Evolutionary conservation across 495 filamentous ascomycete species (phyloP), one percentile per base, ranked within the genome.

Genomic region (Pyrenula massariospora): DNA sequence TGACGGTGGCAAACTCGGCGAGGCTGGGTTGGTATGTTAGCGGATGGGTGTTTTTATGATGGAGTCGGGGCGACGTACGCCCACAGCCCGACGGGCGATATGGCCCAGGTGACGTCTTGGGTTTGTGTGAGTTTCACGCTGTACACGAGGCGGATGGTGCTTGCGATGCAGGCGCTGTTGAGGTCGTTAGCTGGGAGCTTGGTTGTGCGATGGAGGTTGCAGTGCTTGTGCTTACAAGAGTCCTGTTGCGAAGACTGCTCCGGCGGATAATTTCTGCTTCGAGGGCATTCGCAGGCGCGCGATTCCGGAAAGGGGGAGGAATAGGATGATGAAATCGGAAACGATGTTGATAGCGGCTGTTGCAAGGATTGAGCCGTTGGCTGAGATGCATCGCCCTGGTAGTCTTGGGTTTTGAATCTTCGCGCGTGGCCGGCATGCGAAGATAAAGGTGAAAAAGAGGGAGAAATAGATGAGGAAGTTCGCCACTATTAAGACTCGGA

Each of bases 261-360:
- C 59, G 10, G 48, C 50, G 20, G 22, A 50, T 12, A 64, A 64
- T 59, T 62, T 48, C 12, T 54, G 62, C 25, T 48, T 24, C 22
- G 21, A 19, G 10, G 60, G 54, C 54, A 64, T 62, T 21, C 59
- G 56, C 52, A 64, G 52, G 22, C 55, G 50, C 62, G 59, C 59
- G 25, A 64, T 64, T 20, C 42, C n/a, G 53, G 22, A 59, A 2
- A 59, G 19, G 2, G 62, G 62, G 1, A 64, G 21, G 15, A 51
- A 52, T 11, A 64, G 42, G 31, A 61, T 55, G 2, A 52, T 52
- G 11, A 62, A 31, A 52, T 64, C 62, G 1, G 54, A 55, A 2
- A 57, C 11, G 22, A 54, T 22, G 24, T 62, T 64, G 57, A 59
- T 55, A 20, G 48, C 24, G 1, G 56, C 57, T 1, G 54, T 52